A percentile compares a stretch with the other conserved stretches of the same genome.
These are phyloP conservation scores for Pisolithus microcarpus DNA, from an alignment of 768 basidiomycete genomes.

Conservation along the genomic window DNA sequence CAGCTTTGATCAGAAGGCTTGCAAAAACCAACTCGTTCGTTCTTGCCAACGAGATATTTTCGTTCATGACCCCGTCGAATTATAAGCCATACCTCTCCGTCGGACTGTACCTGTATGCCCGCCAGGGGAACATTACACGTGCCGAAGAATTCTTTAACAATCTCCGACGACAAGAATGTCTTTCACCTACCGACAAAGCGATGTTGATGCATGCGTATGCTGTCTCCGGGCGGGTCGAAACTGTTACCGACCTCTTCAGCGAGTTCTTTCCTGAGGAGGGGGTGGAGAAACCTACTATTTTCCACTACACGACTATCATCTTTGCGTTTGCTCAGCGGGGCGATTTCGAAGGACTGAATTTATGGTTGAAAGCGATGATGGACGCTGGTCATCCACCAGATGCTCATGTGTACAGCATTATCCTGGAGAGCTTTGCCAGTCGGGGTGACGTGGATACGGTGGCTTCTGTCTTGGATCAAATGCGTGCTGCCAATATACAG, in stretches of 20 bases:
- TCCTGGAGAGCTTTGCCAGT: constrained; percentile 51
- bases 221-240: constrained; percentile 32
- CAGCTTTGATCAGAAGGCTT: constrained; percentile 37
- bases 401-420: constrained; percentile 47
- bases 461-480: constrained; percentile 46
- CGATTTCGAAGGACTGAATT: constrained; percentile 41
- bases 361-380: constrained; percentile 49
- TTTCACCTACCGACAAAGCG: constrained; percentile 26
- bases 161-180: constrained; percentile 26
- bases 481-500: constrained; percentile 44
- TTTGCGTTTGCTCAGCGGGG: constrained; percentile 44
- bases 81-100: constrained; percentile 28
- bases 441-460: constrained; percentile 50
- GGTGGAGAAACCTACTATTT: constrained; percentile 33
- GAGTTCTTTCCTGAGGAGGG: constrained; percentile 42
- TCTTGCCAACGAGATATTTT: constrained; percentile 40
- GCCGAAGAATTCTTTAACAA: constrained; percentile 38
- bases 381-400: constrained; percentile 47
- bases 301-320: constrained; percentile 53
- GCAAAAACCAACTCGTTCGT: constrained; percentile 32
- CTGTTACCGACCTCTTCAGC: constrained; percentile 46
- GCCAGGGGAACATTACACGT: constrained; percentile 40
- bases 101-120: constrained; percentile 48
- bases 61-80: constrained; percentile 20
- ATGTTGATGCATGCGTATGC: constrained; percentile 54